Evolutionary conservation across 2,329 filamentous ascomycete species (phyloP).

Genomic region (Aphanoascus verrucosus): DNA sequence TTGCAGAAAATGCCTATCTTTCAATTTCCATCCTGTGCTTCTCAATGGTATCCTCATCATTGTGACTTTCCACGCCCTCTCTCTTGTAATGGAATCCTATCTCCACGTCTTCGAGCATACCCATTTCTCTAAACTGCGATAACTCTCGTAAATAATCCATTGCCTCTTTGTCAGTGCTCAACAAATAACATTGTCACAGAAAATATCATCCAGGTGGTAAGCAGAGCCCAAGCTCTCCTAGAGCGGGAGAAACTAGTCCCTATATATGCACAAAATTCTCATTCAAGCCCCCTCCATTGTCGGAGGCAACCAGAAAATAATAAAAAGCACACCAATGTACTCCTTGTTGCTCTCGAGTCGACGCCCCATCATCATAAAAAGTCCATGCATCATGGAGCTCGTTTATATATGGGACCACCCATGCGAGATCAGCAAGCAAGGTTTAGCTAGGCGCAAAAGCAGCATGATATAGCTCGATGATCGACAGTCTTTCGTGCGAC

Average conservation of each 20-base stretch:
- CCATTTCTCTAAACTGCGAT: background rate
- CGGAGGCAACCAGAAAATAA: too few relatives aligned
- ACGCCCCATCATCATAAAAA: background rate
- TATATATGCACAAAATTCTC: too few relatives aligned
- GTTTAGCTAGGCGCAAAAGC: background rate
- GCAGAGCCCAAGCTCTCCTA: too few relatives aligned
- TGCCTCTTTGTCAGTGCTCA: background rate
- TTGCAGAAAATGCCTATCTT: conserved; percentile 5
- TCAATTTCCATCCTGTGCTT: conserved; percentile 9
- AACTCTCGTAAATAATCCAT: background rate
- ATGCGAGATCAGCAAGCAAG: background rate
- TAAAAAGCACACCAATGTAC: too few relatives aligned
- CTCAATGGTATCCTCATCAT: background rate
- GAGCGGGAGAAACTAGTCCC: too few relatives aligned
- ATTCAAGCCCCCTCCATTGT: too few relatives aligned
- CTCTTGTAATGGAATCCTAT: background rate
- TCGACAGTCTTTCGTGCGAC: conserved; percentile 1
- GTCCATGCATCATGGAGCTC: background rate
- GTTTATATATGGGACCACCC: background rate
- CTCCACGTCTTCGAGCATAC: background rate
- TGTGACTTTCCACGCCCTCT: background rate
- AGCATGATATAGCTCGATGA: background rate
- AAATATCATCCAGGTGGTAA: too few relatives aligned
- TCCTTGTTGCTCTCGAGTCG: too few relatives aligned
- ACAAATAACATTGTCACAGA: too few relatives aligned